Conservation (phyloP, 192 early-diverging fungal genomes). For the Backusella tarrabulga region DNA sequence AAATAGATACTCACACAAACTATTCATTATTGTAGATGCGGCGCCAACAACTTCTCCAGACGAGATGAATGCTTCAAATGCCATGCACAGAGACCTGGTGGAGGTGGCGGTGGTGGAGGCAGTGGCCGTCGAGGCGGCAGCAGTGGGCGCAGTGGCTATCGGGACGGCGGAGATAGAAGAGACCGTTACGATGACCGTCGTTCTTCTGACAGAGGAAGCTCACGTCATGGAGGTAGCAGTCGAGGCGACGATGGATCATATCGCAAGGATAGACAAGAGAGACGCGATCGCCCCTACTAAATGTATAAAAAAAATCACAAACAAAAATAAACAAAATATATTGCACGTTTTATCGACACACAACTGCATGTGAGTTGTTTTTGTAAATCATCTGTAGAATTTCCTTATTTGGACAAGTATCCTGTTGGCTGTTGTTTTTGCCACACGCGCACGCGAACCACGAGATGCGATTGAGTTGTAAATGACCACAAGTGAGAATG, state of each 20-base stretch:
- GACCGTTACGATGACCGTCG: slow-evolving; percentile 37
- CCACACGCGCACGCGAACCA: slow-evolving; percentile 10
- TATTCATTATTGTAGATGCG: slow-evolving; percentile 44
- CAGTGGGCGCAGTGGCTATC: slow-evolving; percentile 24
- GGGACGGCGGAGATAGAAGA: slow-evolving; percentile 27
- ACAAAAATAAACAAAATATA: not conserved
- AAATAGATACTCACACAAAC: not conserved
- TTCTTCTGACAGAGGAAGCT: not conserved
- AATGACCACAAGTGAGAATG: slow-evolving; percentile 9
- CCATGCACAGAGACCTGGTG: slow-evolving; percentile 54
- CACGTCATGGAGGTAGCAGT: slow-evolving; percentile 36
- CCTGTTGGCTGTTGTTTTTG: slow-evolving; percentile 9
- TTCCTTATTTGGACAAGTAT: not conserved
- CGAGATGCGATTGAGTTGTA: not conserved
- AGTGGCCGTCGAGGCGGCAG: slow-evolving; percentile 40
- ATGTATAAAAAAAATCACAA: not conserved
- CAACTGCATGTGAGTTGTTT: not conserved
- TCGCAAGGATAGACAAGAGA: slow-evolving; percentile 46
- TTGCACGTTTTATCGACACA: slow-evolving; percentile 2
- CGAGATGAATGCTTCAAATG: slow-evolving; percentile 64
- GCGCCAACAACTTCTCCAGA: slow-evolving; percentile 67
- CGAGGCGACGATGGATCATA: slow-evolving; percentile 32
- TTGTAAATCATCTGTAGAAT: slow-evolving; percentile 3
- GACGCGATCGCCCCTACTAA: slow-evolving; percentile 49
- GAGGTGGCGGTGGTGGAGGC: slow-evolving; percentile 31